Evolutionary conservation across 208 protist species (phyloP), one percentile per base, ranked within the genome.

Genomic region (Spongospora subterranea): DNA sequence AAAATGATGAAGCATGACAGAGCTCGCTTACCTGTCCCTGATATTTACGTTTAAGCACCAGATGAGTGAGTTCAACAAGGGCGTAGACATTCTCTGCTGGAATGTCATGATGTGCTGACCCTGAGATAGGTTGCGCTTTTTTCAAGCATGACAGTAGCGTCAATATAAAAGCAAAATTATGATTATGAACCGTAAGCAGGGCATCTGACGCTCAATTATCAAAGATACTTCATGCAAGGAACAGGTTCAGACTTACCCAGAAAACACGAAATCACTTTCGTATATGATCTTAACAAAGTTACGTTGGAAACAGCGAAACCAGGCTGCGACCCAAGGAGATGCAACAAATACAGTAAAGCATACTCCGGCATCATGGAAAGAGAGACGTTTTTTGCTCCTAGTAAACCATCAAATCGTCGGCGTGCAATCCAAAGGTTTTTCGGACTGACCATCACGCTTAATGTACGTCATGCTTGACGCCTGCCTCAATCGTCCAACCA

Each of bases 151-250:
- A 40, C 71, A 82, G 6, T 6, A 82, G 40, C 13, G 71, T n/a
- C 17, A 82, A 39, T 6, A 82, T 82, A n/a, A 82, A 82, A 6
- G 71, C 71, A n/a, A 82, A 82, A n/a, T 82, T 82, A 43, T 82
- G 71, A 43, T 82, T 6, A 43, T 82, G 71, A n/a, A 6, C n/a
- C 17, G 17, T 35, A 6, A 82, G 71, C n/a, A 82, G 35, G 40
- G 35, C n/a, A 43, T 82, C 71, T 82, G 71, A 6, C 6, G 13
- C 6, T 60, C 13, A 60, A 60, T n/a, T 20, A 35, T 40, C 40
- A 43, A 82, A 20, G 71, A 82, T 20, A 6, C 17, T 20, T 82
- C 71, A 35, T 82, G 35, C 71, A 43, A 35, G 71, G n/a, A 6
- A 6, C 71, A n/a, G n/a, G 6, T 39, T 13, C 6, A 82, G 35